Base-by-base conservation (phyloP, 768 basidiomycete genomes). In the Chalciporus chontae region DNA sequence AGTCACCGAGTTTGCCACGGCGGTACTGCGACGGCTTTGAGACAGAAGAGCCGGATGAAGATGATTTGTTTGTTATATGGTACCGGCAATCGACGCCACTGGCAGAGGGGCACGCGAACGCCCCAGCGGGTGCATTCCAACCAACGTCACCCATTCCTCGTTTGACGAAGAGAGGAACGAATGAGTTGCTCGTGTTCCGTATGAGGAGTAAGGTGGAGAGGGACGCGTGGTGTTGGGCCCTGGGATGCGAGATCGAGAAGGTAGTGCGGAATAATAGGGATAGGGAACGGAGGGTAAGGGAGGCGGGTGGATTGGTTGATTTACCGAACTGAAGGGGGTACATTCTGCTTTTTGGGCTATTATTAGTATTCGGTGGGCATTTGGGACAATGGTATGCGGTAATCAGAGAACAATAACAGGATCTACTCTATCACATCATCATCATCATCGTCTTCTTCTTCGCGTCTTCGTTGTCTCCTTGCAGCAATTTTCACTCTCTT, bases 151-250 rank as follows among this genome's bases (percentile, higher is more conserved):
- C 69, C 24, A 56, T 83, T 29, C 90, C 79, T 27, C 63, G 70
- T 21, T 69, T 84, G 47, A 82, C 75, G 40, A 63, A 38, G 40
- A 63, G 31, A 43, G 75, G 72, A 51, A 83, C 82, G 58, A 71
- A 80, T 52, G 84, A 85, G 64, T 57, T 83, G 48, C 58, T 78
- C 14, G 76, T 93, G 2, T 85, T 87, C 57, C 78, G 83, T 53
- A 83, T 87, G 45, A 75, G 93, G 63, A 92, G 83, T 62, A 83
- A 84, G 69, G 73, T 97, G 32, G 95, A 98, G 68, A 74, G 94
- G 24, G 94, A 98, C 66, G 77, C 85, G 24, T 97, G 94, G 94
- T 92, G 92, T 58, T 96, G 90, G 87, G 91, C 90, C 1, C 69
- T 98, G 57, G 93, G 90, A 53, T 80, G 79, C 40, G 92, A 95